These are phyloP conservation scores for Hymenoscyphus salicellus DNA, from an alignment of 2,329 filamentous ascomycete genomes.

Conservation along the genomic window DNA sequence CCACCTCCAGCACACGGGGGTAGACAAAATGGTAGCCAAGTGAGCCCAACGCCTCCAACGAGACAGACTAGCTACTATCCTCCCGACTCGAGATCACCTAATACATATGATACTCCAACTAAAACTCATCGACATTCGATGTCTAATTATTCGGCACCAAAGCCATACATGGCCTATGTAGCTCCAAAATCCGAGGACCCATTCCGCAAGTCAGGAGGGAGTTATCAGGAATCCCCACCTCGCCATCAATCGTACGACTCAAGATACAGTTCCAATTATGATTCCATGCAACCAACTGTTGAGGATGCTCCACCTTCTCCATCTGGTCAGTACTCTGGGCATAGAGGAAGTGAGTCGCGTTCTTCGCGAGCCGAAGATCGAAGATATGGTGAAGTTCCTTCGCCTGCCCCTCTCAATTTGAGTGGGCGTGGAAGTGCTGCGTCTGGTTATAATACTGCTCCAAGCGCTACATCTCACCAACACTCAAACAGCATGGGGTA, in stretches of 20 bases:
- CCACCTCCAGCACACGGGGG: constrained; percentile 36
- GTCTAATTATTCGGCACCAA: constrained; percentile 27
- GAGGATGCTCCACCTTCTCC: constrained; percentile 41
- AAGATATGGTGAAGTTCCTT: constrained; percentile 32
- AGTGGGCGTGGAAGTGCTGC: constrained; percentile 28
- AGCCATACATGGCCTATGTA: constrained; percentile 32
- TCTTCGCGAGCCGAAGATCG: constrained; percentile 24
- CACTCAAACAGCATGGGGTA: constrained; percentile 30
- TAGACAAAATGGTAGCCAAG: constrained; percentile 25
- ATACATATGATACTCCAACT: constrained; percentile 23
- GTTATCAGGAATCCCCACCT: constrained; percentile 33
- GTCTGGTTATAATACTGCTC: constrained; percentile 28
- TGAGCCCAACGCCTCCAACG: constrained; percentile 25
- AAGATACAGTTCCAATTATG: constrained; percentile 40
- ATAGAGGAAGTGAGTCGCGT: constrained; percentile 24
- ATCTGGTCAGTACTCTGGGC: constrained; percentile 19
- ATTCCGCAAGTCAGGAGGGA: constrained; percentile 22
- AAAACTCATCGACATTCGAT: constrained; percentile 28
- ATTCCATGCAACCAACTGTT: constrained; percentile 46
- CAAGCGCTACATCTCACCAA: constrained; percentile 21
- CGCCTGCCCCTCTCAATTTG: constrained; percentile 34
- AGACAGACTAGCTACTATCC: constrained; percentile 12
- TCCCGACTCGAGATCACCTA: constrained; percentile 16
- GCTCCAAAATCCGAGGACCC: constrained; percentile 28
- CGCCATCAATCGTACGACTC: constrained; percentile 36